Evolutionary conservation across 495 filamentous ascomycete genomes (phyloP).

Genomic region (Sphaerosporella brunnea): DNA sequence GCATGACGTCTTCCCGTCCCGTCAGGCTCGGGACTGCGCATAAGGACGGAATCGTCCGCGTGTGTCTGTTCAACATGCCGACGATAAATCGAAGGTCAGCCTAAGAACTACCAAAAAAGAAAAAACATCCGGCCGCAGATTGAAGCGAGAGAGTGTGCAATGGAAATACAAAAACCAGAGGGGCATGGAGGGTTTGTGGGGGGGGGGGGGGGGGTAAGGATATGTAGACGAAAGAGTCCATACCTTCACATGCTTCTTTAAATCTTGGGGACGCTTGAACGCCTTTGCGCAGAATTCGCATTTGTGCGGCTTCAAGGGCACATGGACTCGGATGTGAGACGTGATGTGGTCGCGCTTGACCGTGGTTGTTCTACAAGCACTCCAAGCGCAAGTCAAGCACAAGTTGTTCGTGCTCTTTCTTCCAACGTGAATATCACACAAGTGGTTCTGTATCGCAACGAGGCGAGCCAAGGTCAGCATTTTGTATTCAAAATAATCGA

Average conservation of each 20-base stretch:
- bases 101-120: conserved; percentile 11
- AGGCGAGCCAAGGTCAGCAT: conserved; percentile 25
- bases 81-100: conserved; percentile 28
- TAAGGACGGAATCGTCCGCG: conserved; percentile 84
- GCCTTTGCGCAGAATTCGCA: conserved; percentile 97
- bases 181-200: too few relatives aligned
- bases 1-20: conserved; percentile 24
- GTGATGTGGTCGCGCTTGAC: conserved; percentile 99
- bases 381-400: conserved; percentile 94
- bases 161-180: not conserved
- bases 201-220: too few relatives aligned
- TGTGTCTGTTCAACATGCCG: conserved; percentile 46
- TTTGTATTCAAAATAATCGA: not conserved
- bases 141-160: conserved; percentile 1
- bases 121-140: conserved; percentile 3
- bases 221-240: too few relatives aligned
- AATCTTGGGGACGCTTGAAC: conserved; percentile 96
- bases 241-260: conserved; percentile 97
- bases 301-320: conserved; percentile 94
- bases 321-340: conserved; percentile 95
- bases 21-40: conserved; percentile 49
- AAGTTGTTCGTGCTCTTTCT: conserved; percentile 98
- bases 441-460: conserved; percentile 54
- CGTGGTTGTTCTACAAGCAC: conserved; percentile 82
- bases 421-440: conserved; percentile 96